Conservation (phyloP, 129 eudicot species). For the Pulicaria dysenterica region DNA sequence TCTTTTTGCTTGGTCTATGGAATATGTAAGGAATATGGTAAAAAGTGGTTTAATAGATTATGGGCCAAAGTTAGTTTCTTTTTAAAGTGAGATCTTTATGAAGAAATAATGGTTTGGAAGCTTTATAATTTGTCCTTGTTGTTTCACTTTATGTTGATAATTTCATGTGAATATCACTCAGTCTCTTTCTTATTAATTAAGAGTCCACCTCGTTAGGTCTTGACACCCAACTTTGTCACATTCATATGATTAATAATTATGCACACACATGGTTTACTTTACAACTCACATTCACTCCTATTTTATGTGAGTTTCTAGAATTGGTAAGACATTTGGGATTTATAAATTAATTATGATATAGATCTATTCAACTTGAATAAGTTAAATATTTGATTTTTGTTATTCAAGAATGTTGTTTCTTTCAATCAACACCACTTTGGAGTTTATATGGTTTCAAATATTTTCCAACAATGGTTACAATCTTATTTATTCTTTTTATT, state of each 20-base stretch:
- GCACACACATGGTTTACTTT: slow-evolving; percentile 36
- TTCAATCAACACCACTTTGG: too few species aligned
- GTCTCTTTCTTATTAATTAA: slow-evolving; percentile 28
- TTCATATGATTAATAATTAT: slow-evolving; percentile 20
- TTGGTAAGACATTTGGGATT: slow-evolving; percentile 20
- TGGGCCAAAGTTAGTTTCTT: slow-evolving; percentile 32
- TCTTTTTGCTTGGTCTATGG: slow-evolving; percentile 8
- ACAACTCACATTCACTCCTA: slow-evolving; percentile 28
- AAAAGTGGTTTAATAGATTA: slow-evolving; percentile 22
- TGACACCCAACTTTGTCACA: slow-evolving; percentile 31
- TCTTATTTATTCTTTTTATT: too few species aligned
- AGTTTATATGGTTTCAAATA: too few species aligned
- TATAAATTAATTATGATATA: slow-evolving; percentile 5
- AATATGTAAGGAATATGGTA: slow-evolving; percentile 18
- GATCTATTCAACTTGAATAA: too few species aligned
- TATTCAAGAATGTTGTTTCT: too few species aligned
- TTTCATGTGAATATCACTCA: slow-evolving; percentile 25
- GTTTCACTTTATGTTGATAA: slow-evolving; percentile 40
- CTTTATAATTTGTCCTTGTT: slow-evolving; percentile 32
- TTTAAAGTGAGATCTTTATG: slow-evolving; percentile 21
- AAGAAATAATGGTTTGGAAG: slow-evolving; percentile 22
- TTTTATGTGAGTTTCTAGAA: slow-evolving; percentile 32
- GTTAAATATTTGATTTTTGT: too few species aligned
- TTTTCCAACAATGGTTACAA: too few species aligned
- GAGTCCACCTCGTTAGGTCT: slow-evolving; percentile 36